Evolutionary conservation across 164 flowering plant genomes (phyloP).

Genomic region (Akebia trifoliata): DNA sequence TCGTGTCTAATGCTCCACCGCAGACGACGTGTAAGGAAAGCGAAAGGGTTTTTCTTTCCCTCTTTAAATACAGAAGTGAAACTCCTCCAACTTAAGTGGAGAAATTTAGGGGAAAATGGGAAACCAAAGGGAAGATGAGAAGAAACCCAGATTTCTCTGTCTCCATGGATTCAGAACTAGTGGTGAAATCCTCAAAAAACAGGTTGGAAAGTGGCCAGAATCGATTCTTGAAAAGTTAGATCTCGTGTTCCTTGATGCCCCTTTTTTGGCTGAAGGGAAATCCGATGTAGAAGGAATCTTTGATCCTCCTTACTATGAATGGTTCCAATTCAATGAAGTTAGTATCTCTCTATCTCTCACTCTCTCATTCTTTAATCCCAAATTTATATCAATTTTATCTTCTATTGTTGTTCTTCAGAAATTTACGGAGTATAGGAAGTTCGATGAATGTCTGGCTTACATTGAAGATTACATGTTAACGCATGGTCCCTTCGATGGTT

Average conservation of each 20-base stretch:
- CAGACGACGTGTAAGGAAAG: too few relatives aligned
- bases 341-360: background rate
- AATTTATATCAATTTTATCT: background rate
- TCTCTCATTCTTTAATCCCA: background rate
- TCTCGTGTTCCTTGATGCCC: constrained; percentile 61
- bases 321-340: constrained; percentile 82
- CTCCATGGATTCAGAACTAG: constrained; percentile 84
- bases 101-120: constrained; percentile 12
- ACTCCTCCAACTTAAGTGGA: too few relatives aligned
- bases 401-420: constrained; percentile 30
- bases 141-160: constrained; percentile 57
- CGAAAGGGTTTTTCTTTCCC: too few relatives aligned
- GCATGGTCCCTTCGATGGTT: constrained; percentile 80
- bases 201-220: constrained; percentile 60
- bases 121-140: constrained; percentile 4
- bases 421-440: constrained; percentile 54
- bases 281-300: constrained; percentile 80
- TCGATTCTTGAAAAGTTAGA: constrained; percentile 47
- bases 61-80: too few relatives aligned
- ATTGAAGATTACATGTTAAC: constrained; percentile 66
- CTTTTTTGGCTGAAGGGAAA: constrained; percentile 56
- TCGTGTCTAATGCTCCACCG: too few relatives aligned
- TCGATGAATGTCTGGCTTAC: constrained; percentile 60
- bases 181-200: constrained; percentile 52
- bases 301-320: constrained; percentile 85